Percentiles rank a stretch among this genome's conserved stretches.
These are phyloP conservation scores for Chloranthus sessilifolius DNA, from an alignment of 164 flowering plant species.

Conservation along the genomic window DNA sequence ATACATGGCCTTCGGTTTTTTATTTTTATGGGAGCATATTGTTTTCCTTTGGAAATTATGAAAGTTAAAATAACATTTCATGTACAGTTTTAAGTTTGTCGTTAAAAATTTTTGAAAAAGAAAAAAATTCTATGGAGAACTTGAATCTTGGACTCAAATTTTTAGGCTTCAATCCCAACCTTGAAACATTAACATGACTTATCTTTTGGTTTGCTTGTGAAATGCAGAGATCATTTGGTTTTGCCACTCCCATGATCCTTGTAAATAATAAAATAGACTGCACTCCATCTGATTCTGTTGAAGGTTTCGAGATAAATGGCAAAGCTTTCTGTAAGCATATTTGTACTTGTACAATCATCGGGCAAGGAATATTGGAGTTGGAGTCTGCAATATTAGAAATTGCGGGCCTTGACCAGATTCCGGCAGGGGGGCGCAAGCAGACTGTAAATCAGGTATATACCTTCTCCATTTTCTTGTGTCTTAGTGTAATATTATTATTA, in stretches of 20 bases:
- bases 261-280: conserved; percentile 86
- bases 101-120: too few relatives aligned
- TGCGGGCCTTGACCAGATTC: conserved; percentile 57
- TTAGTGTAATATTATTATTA: too few relatives aligned
- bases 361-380: conserved; percentile 69
- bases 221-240: conserved; percentile 43
- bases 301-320: conserved; percentile 20
- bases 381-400: conserved; percentile 66
- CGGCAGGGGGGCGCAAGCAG: conserved; percentile 77
- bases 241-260: conserved; percentile 61
- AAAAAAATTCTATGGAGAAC: too few relatives aligned
- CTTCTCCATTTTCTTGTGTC: too few relatives aligned
- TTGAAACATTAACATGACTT: too few relatives aligned
- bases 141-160: too few relatives aligned
- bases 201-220: conserved; percentile 9
- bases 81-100: too few relatives aligned
- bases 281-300: conserved; percentile 35
- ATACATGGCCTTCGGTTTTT: too few relatives aligned
- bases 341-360: conserved; percentile 75
- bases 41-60: too few relatives aligned
- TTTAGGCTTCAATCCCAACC: too few relatives aligned
- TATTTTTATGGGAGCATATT: too few relatives aligned
- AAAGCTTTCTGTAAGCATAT: conserved; percentile 46
- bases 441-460: conserved; percentile 97
- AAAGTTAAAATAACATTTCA: too few relatives aligned